phyloP scores from a whole-genome alignment of 148 eudicot species.

The Cornus controversa region DNA sequence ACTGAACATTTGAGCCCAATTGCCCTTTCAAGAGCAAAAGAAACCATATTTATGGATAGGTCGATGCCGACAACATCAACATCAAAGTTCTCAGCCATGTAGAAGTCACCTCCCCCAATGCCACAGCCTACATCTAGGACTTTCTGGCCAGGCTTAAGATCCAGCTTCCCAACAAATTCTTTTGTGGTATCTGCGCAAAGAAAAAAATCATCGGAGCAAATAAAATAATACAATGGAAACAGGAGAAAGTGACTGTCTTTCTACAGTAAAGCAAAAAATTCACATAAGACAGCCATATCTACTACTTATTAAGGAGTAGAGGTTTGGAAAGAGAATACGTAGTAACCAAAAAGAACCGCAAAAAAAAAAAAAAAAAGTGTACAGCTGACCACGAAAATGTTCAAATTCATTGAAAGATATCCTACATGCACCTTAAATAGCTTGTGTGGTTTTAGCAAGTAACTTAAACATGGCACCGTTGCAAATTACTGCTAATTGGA shows the following conservation, averaged over 20 bases:
- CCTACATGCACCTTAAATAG: no score
- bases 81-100: conserved; percentile 92
- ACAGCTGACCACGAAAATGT: no score
- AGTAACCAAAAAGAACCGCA: no score
- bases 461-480: no score
- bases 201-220: not conserved
- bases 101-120: conserved; percentile 96
- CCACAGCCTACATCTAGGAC: conserved; percentile 99
- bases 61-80: conserved; percentile 94
- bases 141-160: conserved; percentile 90
- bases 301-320: no score
- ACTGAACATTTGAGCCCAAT: conserved; percentile 84
- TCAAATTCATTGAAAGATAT: no score
- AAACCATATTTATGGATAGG: conserved; percentile 90
- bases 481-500: no score
- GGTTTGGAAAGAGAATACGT: no score
- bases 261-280: no score
- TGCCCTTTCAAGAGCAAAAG: conserved; percentile 94
- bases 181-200: conserved; percentile 78
- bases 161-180: conserved; percentile 83
- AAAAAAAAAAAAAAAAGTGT: no score
- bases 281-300: no score
- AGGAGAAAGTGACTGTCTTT: not conserved
- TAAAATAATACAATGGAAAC: not conserved
- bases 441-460: no score